Evolutionary conservation across 495 filamentous ascomycete genomes (phyloP), one percentile per base, ranked within the genome.

Genomic region (Hypoxylon rickii): DNA sequence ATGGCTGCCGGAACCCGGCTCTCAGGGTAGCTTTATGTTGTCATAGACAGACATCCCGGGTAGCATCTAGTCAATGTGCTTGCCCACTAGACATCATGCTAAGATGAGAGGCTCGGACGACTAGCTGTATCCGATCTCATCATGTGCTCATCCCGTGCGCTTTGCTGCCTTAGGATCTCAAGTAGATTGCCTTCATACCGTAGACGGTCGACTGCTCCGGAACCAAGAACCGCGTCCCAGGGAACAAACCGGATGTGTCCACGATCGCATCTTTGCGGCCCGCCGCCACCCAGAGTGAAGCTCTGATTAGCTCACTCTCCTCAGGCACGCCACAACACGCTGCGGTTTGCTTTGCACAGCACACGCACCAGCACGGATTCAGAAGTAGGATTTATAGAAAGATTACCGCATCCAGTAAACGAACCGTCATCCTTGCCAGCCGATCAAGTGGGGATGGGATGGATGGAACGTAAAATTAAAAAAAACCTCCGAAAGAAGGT

Each of bases 401-500:
- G 32, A n/a, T 56, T 55, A 38, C 51, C 42, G 2, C 7, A 53
- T 49, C 21, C n/a, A 32, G 58, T 18, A 52, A 62, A 51, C 20
- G 43, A 62, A 41, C 45, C 40, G 42, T 34, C 37, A 56, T 45
- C 41, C 47, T 18, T 49, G 47, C 19, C 31, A 40, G 42, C 33
- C 46, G 52, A 57, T 57, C 58, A 49, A 34, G 53, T 63, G 53
- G 59, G 44, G 53, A 39, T 45, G n/a, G n/a, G n/a, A n/a, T 16
- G 38, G 33, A 63, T 63, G 59, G 44, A 57, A 57, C 53, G 45
- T 63, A 63, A 63, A 58, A 57, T 63, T 57, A 53, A 57, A 57
- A 53, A 57, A 57, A 58, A 57, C 57, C 53, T 40, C 59, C 59
- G 59, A 63, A 57, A 57, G 53, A 53, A 63, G 53, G 48, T 42